Base-by-base conservation (phyloP, 2,329 filamentous ascomycete genomes). In the Corynespora cassiicola region DNA sequence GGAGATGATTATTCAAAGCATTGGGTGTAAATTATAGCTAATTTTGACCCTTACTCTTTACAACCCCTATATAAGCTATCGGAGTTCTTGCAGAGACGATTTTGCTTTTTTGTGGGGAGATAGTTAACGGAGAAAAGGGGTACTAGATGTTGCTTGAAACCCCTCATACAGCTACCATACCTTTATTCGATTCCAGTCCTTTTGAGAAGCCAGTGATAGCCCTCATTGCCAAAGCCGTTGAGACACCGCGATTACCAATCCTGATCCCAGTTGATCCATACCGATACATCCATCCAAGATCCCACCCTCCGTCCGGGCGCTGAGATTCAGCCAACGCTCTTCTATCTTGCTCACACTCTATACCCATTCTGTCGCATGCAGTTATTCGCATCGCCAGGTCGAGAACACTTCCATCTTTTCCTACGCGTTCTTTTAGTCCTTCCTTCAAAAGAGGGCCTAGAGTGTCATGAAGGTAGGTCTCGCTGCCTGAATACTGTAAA, bases 251-350 rank as follows among this genome's bases (percentile, higher is more conserved):
- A 28, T 40, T 57, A 3, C 54, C 58, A 36, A 60, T 50, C 12
- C 35, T 50, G 29, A 45, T 41, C 16, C 36, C 15, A 11, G 36
- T 51, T 8, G 34, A 37, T 1, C 51, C 49, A 31, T 52, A 55
- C 4, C 40, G 36, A 32, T 43, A 61, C 18, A 58, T 31, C 54
- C 56, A 58, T 0, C 47, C 55, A n/a, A 52, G 25, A 20, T 63
- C 54, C 66, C 67, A 71, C 5, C 67, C 54, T 0, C 66, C 66
- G 39, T 70, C 67, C 14, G 56, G 47, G 18, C 51, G 50, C 37
- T 71, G 66, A 19, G 65, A 19, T 7, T 35, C 40, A 9, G 55
- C 39, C 14, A 71, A 47, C 20, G 39, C 41, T 7, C 38, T 7
- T 4, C 50, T 6, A 36, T 51, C 47, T 9, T 22, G 21, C 6